Percentiles rank a stretch among this genome's conserved stretches.
phyloP scores from a whole-genome alignment of 140 eudicot genomes.

The Anethum foeniculum region DNA sequence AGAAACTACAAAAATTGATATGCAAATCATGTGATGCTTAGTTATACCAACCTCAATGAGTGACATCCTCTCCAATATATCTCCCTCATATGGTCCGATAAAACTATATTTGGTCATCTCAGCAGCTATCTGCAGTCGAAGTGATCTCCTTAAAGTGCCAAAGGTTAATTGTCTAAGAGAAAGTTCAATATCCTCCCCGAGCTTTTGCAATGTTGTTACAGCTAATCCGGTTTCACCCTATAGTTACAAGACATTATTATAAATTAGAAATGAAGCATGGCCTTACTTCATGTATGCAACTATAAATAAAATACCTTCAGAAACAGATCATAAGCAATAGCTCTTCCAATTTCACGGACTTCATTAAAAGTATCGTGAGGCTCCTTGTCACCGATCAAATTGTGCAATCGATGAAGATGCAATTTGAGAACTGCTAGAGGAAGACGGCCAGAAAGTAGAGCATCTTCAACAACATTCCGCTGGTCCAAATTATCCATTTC shows the following conservation, averaged over 20 bases:
- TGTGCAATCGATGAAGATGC: conserved; percentile 62
- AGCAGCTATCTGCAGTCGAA: conserved; percentile 68
- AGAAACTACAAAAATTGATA: conserved; percentile 9
- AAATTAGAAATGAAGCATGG: background rate
- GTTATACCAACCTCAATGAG: conserved; percentile 49
- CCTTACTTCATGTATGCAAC: conserved; percentile 8
- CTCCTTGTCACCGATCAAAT: conserved; percentile 37
- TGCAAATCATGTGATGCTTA: background rate
- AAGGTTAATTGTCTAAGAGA: conserved; percentile 68
- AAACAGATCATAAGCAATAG: conserved; percentile 86
- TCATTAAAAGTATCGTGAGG: conserved; percentile 70
- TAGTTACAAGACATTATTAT: conserved; percentile 16
- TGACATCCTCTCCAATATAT: conserved; percentile 65
- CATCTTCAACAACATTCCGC: conserved; percentile 75
- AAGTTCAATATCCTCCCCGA: conserved; percentile 81
- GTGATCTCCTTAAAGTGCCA: conserved; percentile 84
- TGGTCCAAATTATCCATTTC: conserved; percentile 67
- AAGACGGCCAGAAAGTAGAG: conserved; percentile 86
- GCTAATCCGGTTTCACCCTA: conserved; percentile 87
- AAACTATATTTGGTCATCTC: conserved; percentile 67
- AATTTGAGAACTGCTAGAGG: conserved; percentile 92
- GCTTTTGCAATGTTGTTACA: conserved; percentile 84
- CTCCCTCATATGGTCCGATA: conserved; percentile 72
- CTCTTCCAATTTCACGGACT: conserved; percentile 92
- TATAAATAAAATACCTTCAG: conserved; percentile 50